Evolutionary conservation across 371 early-diverging fungal species (phyloP).

Genomic region (Capillidium rhysosporum): DNA sequence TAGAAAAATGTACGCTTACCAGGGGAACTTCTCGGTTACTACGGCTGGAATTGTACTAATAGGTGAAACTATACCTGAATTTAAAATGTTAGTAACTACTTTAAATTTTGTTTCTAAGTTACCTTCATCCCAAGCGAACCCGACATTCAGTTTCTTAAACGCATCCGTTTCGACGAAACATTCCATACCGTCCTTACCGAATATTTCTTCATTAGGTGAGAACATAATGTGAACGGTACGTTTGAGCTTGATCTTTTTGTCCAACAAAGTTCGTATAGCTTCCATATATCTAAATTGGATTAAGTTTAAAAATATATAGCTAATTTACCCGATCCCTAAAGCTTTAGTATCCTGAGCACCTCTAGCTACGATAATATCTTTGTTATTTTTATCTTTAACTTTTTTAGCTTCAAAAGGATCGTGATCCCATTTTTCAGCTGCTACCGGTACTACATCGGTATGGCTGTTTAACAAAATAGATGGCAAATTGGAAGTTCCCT

Average conservation of each 20-base stretch:
- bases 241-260: conserved; percentile 21
- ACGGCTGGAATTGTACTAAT: conserved; percentile 35
- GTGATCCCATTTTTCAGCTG: conserved; percentile 37
- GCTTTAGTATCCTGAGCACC: conserved; percentile 79
- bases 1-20: conserved; percentile 24
- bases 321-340: conserved; percentile 32
- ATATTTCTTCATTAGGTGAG: conserved; percentile 69
- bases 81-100: background rate
- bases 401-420: conserved; percentile 54
- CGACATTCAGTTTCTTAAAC: conserved; percentile 43
- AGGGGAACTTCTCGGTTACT: conserved; percentile 55
- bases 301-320: background rate
- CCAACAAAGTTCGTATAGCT: conserved; percentile 37
- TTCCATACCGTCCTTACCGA: conserved; percentile 53
- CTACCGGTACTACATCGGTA: conserved; percentile 68
- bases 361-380: conserved; percentile 48
- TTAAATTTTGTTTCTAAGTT: background rate
- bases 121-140: conserved; percentile 65
- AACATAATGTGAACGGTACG: conserved; percentile 47
- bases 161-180: conserved; percentile 27
- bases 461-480: conserved; percentile 56
- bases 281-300: conserved; percentile 32
- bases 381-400: conserved; percentile 18
- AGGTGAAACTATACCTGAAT: conserved; percentile 31
- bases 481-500: conserved; percentile 24